phyloP scores from a whole-genome alignment of 371 early-diverging fungal species.

The Mortierella sp. region DNA sequence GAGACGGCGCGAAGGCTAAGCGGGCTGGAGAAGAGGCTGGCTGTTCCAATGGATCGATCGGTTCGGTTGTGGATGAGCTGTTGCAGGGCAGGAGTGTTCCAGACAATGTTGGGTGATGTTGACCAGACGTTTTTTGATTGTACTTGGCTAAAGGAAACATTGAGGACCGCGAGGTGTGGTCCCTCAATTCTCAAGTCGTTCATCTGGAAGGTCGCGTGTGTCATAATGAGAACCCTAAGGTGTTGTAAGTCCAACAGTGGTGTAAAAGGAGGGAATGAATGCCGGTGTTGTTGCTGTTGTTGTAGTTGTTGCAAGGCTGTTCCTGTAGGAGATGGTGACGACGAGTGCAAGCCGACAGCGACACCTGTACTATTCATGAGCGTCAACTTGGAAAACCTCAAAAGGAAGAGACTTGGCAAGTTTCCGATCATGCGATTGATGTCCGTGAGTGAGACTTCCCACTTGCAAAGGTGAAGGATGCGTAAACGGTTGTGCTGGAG shows the following conservation, averaged over 20 bases:
- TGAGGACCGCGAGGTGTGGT: constrained; percentile 14
- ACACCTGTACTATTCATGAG: constrained; percentile 18
- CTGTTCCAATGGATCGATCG: constrained; percentile 11
- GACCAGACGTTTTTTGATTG: neutral
- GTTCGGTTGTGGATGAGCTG: constrained; percentile 29
- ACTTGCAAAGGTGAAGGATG: constrained; percentile 28
- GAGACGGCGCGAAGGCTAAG: constrained; percentile 15
- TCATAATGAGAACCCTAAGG: constrained; percentile 21
- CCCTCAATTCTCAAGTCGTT: constrained; percentile 22
- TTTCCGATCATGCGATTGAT: constrained; percentile 29
- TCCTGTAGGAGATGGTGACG: neutral
- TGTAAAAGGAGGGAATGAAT: neutral
- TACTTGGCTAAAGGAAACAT: constrained; percentile 28
- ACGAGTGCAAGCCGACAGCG: neutral
- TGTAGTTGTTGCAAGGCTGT: neutral
- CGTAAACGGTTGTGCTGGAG: constrained; percentile 4
- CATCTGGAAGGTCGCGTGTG: constrained; percentile 17
- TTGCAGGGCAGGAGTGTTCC: constrained; percentile 30
- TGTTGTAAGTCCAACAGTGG: constrained; percentile 19
- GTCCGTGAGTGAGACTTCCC: constrained; percentile 24
- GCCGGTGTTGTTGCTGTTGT: neutral
- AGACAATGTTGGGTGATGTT: constrained; percentile 16
- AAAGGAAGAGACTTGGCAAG: constrained; percentile 9
- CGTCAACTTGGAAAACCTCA: constrained; percentile 27
- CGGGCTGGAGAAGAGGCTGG: constrained; percentile 13